Evolutionary conservation across 139 green algal species (phyloP).

Genomic region (Chlamydomonas asymmetrica): DNA sequence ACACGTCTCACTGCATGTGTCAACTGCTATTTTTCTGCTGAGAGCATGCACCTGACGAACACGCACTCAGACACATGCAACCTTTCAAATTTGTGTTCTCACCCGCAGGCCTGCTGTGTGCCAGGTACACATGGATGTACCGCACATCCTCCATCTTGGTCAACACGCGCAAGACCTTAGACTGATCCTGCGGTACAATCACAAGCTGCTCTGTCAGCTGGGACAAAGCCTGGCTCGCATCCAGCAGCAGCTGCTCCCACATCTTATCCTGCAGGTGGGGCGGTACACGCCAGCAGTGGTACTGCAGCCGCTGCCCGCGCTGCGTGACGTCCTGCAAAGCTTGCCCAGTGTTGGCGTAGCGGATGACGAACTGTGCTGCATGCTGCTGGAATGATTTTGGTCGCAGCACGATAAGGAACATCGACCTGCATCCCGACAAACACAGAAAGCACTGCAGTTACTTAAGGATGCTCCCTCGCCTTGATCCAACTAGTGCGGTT

Average conservation of each 20-base stretch:
- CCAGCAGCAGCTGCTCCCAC: conserved; percentile 6
- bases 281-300: conserved; percentile 16
- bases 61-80: too few relatives aligned
- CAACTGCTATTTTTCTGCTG: too few relatives aligned
- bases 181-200: conserved; percentile 11
- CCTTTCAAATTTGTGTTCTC: too few relatives aligned
- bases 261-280: neutral
- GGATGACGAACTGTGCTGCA: conserved; percentile 29
- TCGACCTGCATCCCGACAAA: conserved; percentile 27
- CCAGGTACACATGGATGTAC: conserved; percentile 56
- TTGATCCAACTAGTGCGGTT: too few relatives aligned
- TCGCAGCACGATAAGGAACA: conserved; percentile 40
- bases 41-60: too few relatives aligned
- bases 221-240: neutral
- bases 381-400: conserved; percentile 38
- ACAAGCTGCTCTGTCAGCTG: conserved; percentile 37
- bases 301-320: neutral
- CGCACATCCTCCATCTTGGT: conserved; percentile 44
- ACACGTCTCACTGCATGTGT: too few relatives aligned
- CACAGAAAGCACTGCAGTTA: too few relatives aligned
- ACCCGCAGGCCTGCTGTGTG: too few relatives aligned
- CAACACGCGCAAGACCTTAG: conserved; percentile 21
- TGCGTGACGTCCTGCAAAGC: neutral
- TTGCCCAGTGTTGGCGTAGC: neutral
- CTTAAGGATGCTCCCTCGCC: too few relatives aligned